phyloP scores from a whole-genome alignment of 768 basidiomycete genomes.

The Austroboletus festivus region DNA sequence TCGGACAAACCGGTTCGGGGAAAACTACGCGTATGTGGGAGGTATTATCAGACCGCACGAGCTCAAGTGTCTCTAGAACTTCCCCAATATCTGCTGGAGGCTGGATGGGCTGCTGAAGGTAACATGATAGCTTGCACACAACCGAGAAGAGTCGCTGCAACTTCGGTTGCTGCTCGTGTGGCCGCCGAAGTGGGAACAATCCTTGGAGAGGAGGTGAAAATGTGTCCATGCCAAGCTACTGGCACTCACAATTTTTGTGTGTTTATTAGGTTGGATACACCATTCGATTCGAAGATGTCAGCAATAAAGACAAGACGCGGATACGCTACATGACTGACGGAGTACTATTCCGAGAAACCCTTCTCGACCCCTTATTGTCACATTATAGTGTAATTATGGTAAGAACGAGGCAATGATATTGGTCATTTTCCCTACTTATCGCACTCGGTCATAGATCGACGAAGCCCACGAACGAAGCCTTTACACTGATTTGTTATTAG shows the following conservation, averaged over 20 bases:
- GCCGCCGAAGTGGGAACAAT: constrained; percentile 88
- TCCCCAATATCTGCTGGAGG: constrained; percentile 91
- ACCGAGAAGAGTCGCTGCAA: constrained; percentile 90
- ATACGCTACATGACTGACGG: constrained; percentile 98
- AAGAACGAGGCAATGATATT: constrained; percentile 16
- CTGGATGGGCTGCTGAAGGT: constrained; percentile 86
- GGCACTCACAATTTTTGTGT: constrained; percentile 5
- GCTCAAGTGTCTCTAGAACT: constrained; percentile 56
- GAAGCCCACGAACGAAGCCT: constrained; percentile 96
- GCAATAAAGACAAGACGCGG: constrained; percentile 76
- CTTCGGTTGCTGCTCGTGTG: constrained; percentile 87
- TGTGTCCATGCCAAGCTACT: neutral
- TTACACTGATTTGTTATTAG: constrained; percentile 93
- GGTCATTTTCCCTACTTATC: constrained; percentile 1
- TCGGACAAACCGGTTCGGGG: constrained; percentile 95
- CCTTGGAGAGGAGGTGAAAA: constrained; percentile 79
- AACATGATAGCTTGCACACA: constrained; percentile 91
- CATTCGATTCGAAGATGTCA: constrained; percentile 94
- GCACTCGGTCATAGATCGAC: constrained; percentile 62
- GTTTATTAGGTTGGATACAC: constrained; percentile 85
- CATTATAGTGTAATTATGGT: constrained; percentile 97
- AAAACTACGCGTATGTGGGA: constrained; percentile 87
- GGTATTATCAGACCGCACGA: neutral
- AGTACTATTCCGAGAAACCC: constrained; percentile 92
- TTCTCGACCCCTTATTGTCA: constrained; percentile 88